Conservation (phyloP, 148 eudicot genomes). For the Linanthus parryae region DNA sequence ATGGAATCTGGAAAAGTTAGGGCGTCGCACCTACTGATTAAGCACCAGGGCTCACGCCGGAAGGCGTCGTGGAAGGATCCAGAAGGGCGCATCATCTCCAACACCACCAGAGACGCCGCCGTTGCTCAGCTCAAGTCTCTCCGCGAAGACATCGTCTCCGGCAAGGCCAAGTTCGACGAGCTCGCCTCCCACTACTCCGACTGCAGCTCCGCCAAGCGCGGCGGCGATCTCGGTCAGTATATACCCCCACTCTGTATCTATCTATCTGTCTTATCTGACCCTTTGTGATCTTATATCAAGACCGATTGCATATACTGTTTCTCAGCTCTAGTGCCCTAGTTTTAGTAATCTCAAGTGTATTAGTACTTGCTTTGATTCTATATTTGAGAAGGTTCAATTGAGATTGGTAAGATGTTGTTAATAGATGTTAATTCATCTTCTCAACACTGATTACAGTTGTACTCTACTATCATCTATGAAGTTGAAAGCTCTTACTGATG, state of each 20-base stretch:
- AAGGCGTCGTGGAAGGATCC: slow-evolving; percentile 96
- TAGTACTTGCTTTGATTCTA: no score
- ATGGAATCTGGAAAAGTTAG: slow-evolving; percentile 68
- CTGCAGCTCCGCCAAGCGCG: slow-evolving; percentile 93
- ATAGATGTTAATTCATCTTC: no score
- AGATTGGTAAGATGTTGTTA: no score
- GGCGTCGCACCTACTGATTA: slow-evolving; percentile 89
- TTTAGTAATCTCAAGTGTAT: no score
- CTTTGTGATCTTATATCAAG: no score
- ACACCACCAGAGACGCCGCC: slow-evolving; percentile 68
- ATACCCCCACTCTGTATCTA: background rate
- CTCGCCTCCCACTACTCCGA: slow-evolving; percentile 59
- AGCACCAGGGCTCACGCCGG: slow-evolving; percentile 86
- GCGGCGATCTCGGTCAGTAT: slow-evolving; percentile 82
- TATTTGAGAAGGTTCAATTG: no score
- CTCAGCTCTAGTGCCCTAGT: no score
- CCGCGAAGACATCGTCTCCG: slow-evolving; percentile 62
- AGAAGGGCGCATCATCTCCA: slow-evolving; percentile 58
- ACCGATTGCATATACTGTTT: no score
- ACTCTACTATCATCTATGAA: no score
- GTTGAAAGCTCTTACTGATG: no score
- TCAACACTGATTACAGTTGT: no score
- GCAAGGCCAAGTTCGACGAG: slow-evolving; percentile 51
- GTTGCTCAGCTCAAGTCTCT: slow-evolving; percentile 55
- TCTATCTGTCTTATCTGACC: background rate